phyloP scores from a whole-genome alignment of 768 basidiomycete genomes.

The Trametes sanguinea region DNA sequence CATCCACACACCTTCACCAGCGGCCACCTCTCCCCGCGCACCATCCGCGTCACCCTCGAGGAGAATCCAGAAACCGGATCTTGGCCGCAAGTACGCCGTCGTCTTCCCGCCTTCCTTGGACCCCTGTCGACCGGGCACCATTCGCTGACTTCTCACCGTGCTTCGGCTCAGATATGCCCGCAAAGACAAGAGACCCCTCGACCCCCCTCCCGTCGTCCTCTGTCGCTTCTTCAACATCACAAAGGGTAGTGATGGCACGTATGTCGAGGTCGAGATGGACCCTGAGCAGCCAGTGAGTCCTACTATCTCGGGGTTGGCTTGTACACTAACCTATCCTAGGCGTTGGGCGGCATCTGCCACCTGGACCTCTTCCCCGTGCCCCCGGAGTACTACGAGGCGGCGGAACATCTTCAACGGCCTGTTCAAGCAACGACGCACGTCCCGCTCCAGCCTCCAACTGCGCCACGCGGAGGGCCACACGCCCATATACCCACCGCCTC shows the following conservation, averaged over 20 bases:
- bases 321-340: background rate
- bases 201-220: constrained; percentile 21
- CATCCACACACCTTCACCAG: constrained; percentile 54
- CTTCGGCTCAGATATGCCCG: constrained; percentile 9
- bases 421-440: no score
- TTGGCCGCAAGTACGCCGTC: constrained; percentile 60
- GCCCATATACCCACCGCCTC: no score
- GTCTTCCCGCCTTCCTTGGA: background rate
- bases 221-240: background rate
- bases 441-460: no score
- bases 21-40: constrained; percentile 63
- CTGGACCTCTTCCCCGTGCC: no score
- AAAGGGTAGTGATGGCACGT: background rate
- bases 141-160: no score
- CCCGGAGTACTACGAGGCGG: no score
- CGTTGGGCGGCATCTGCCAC: constrained; percentile 51
- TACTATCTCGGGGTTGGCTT: no score
- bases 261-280: background rate
- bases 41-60: constrained; percentile 53
- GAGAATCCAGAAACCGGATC: constrained; percentile 66
- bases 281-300: background rate
- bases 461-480: no score
- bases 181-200: constrained; percentile 21
- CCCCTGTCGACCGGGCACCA: no score
- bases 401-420: no score